phyloP scores from a whole-genome alignment of 202 grass and related monocot species.

The Saccharum hybrid region DNA sequence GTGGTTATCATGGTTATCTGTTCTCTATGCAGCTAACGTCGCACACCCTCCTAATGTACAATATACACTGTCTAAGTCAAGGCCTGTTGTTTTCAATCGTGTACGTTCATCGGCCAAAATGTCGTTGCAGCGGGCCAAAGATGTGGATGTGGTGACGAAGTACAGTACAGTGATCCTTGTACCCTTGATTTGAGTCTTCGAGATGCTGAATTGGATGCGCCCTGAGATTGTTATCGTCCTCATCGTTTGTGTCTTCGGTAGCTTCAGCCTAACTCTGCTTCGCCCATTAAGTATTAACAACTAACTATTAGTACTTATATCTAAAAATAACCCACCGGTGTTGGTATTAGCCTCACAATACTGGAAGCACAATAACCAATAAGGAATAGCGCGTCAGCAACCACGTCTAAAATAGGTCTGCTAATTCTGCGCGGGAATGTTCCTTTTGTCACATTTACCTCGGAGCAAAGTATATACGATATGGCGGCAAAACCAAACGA shows the following conservation, averaged over 20 bases:
- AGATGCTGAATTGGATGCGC: not conserved
- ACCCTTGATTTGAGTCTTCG: not conserved
- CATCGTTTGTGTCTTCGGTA: not conserved
- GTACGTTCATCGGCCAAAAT: not conserved
- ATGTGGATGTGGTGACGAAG: not conserved
- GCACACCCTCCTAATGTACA: no score
- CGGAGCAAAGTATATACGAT: not conserved
- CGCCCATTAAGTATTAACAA: no score
- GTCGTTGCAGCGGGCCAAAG: not conserved
- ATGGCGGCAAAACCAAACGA: not conserved
- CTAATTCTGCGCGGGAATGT: not conserved
- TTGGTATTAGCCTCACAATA: not conserved
- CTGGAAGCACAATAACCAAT: not conserved
- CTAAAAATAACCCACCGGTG: no score
- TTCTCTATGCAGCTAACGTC: not conserved
- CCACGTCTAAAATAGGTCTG: not conserved
- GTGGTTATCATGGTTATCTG: no score
- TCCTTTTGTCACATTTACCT: not conserved
- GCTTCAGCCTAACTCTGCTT: not conserved
- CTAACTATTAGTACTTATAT: no score
- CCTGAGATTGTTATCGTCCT: no score
- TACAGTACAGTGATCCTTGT: not conserved
- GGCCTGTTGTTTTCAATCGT: constrained; percentile 21
- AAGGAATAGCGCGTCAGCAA: not conserved
- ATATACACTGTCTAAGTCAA: not conserved